phyloP scores from a whole-genome alignment of 2,329 filamentous ascomycete genomes.

The Tolypocladium amazonense region DNA sequence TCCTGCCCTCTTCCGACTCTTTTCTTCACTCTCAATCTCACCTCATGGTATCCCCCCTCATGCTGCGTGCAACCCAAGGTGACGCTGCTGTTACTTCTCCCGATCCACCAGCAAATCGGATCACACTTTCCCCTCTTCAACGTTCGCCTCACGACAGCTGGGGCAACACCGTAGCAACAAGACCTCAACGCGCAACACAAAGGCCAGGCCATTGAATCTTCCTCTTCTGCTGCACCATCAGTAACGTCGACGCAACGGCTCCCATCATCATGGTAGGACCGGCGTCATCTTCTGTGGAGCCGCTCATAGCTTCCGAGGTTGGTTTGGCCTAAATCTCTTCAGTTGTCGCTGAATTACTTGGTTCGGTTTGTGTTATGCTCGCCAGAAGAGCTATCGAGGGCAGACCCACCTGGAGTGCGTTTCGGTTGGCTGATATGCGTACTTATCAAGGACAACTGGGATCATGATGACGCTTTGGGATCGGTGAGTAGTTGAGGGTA shows the following conservation, averaged over 20 bases:
- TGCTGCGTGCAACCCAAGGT: not conserved
- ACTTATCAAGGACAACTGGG: not conserved
- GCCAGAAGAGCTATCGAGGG: not conserved
- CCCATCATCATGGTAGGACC: not conserved
- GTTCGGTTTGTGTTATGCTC: not conserved
- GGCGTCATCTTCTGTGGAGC: constrained; percentile 1
- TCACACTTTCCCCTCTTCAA: not conserved
- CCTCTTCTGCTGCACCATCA: not conserved
- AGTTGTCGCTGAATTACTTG: too few species aligned
- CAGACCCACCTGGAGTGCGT: not conserved
- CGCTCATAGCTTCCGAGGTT: constrained; percentile 3
- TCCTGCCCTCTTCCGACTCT: not conserved
- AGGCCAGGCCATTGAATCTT: not conserved
- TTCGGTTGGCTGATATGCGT: not conserved
- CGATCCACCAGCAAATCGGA: too few species aligned
- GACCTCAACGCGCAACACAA: not conserved
- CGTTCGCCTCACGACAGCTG: not conserved
- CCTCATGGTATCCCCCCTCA: not conserved
- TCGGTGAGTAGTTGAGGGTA: not conserved
- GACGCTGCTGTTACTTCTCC: too few species aligned
- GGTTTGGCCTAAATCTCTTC: not conserved
- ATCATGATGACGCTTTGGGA: constrained; percentile 1
- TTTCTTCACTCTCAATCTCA: not conserved
- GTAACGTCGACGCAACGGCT: not conserved
- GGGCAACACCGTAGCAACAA: not conserved